Evolutionary conservation across 192 early-diverging fungal genomes (phyloP).

Genomic region (Cetraspora pellucida): DNA sequence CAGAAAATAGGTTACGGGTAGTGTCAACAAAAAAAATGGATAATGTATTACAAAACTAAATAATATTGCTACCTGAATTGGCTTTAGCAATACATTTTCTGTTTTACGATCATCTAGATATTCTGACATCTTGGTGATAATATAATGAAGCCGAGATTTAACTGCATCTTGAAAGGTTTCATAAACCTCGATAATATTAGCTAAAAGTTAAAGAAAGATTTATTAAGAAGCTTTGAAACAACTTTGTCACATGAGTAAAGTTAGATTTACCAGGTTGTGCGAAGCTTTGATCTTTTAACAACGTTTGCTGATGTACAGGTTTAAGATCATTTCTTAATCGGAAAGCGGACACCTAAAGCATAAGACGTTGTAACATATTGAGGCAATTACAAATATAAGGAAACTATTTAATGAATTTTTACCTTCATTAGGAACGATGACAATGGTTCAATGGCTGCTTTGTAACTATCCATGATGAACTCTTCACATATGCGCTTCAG

Average conservation of each 20-base stretch:
- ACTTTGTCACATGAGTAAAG: not conserved
- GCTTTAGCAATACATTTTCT: conserved; percentile 69
- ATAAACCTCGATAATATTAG: conserved; percentile 40
- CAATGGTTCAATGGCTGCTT: conserved; percentile 63
- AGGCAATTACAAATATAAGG: not conserved
- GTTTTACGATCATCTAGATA: conserved; percentile 79
- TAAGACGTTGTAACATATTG: not conserved
- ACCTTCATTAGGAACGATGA: conserved; percentile 70
- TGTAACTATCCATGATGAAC: conserved; percentile 72
- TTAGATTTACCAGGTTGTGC: conserved; percentile 47
- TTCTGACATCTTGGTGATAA: conserved; percentile 61
- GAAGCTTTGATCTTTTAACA: conserved; percentile 53
- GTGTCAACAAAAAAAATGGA: too few relatives aligned
- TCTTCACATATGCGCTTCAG: conserved; percentile 76
- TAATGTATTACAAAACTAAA: too few relatives aligned
- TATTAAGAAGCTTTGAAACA: not conserved
- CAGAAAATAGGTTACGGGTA: too few relatives aligned
- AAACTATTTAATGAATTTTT: conserved; percentile 2
- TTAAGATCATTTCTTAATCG: conserved; percentile 47
- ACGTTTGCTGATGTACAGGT: conserved; percentile 42
- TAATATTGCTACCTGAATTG: conserved; percentile 60
- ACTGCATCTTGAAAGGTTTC: conserved; percentile 60
- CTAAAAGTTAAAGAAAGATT: conserved; percentile 14
- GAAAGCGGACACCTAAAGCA: conserved; percentile 49
- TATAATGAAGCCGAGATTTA: conserved; percentile 50